phyloP scores from a whole-genome alignment of 1,284 basidiomycete genomes.

The Pseudozyma thailandica region DNA sequence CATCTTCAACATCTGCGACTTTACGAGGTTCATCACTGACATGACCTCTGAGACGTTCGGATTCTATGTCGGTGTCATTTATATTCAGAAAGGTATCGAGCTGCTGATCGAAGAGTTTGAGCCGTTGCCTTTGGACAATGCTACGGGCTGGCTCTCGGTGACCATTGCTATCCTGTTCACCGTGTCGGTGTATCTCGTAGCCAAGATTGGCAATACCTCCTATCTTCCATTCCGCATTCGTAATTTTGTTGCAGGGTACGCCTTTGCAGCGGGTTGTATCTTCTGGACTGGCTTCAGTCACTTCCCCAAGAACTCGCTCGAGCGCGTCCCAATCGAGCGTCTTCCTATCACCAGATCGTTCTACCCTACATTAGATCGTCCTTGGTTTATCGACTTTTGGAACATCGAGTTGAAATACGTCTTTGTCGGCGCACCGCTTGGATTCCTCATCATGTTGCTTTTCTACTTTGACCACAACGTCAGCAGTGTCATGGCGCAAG shows the following conservation, averaged over 20 bases:
- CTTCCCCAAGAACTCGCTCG: constrained; percentile 62
- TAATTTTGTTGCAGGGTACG: constrained; percentile 67
- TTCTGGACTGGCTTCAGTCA: constrained; percentile 70
- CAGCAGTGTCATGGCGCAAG: constrained; percentile 83
- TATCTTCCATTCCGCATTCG: constrained; percentile 68
- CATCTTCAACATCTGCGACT: constrained; percentile 75
- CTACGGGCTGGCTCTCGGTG: constrained; percentile 70
- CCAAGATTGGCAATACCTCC: constrained; percentile 56
- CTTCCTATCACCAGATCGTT: constrained; percentile 66
- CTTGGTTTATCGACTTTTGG: constrained; percentile 93
- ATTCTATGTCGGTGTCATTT: constrained; percentile 71
- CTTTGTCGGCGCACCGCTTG: constrained; percentile 78
- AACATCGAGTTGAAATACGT: constrained; percentile 88
- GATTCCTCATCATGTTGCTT: constrained; percentile 68
- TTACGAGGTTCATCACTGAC: constrained; percentile 71
- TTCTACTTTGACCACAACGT: constrained; percentile 77
- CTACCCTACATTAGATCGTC: constrained; percentile 76
- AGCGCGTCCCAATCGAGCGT: constrained; percentile 56
- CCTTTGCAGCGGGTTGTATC: constrained; percentile 68
- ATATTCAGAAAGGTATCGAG: constrained; percentile 70
- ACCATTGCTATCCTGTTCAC: constrained; percentile 70
- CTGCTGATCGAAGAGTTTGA: constrained; percentile 69
- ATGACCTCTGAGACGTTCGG: constrained; percentile 94
- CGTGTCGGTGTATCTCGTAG: constrained; percentile 68
- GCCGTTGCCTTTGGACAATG: constrained; percentile 58